Percentiles rank a stretch among this genome's conserved stretches.
Evolutionary conservation across 352 stramenopile species (phyloP).

Genomic region (Thraustochytrium sp.): DNA sequence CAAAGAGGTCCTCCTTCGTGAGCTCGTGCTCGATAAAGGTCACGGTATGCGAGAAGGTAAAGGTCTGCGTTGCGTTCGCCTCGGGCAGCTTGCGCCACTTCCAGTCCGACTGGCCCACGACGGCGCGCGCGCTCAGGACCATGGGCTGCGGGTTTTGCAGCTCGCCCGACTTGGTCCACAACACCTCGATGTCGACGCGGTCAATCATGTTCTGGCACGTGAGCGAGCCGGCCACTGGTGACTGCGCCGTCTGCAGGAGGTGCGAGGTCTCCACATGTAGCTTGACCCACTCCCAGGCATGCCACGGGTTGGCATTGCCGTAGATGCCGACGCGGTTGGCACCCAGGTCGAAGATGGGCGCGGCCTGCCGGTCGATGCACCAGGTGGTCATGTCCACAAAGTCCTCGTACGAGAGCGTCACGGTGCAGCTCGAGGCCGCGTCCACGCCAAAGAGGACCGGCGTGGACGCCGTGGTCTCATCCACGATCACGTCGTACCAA

Average conservation of each 20-base stretch:
- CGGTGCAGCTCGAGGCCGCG: neutral
- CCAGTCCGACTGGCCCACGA: slow-evolving; percentile 21
- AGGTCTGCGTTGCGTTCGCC: neutral
- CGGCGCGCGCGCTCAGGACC: neutral
- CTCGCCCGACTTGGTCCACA: slow-evolving; percentile 28
- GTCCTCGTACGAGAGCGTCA: neutral
- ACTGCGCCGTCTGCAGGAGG: neutral
- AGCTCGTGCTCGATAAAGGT: slow-evolving; percentile 40
- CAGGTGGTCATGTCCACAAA: slow-evolving; percentile 5
- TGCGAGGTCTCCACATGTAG: neutral
- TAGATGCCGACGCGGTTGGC: slow-evolving; percentile 4
- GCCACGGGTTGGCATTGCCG: slow-evolving; percentile 5
- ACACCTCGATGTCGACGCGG: slow-evolving; percentile 4
- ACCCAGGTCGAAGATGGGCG: neutral
- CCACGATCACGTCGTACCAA: neutral
- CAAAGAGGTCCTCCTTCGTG: neutral
- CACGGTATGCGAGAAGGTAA: slow-evolving; percentile 12
- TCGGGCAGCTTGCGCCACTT: neutral
- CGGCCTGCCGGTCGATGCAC: neutral
- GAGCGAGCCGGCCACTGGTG: neutral
- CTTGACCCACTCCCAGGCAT: slow-evolving; percentile 2
- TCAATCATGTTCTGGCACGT: slow-evolving; percentile 25
- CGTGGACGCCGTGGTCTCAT: neutral
- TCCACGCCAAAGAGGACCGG: slow-evolving; percentile 38
- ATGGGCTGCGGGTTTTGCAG: slow-evolving; percentile 21